phyloP scores from a whole-genome alignment of 1,284 basidiomycete genomes.

The Moesziomyces antarcticus region DNA sequence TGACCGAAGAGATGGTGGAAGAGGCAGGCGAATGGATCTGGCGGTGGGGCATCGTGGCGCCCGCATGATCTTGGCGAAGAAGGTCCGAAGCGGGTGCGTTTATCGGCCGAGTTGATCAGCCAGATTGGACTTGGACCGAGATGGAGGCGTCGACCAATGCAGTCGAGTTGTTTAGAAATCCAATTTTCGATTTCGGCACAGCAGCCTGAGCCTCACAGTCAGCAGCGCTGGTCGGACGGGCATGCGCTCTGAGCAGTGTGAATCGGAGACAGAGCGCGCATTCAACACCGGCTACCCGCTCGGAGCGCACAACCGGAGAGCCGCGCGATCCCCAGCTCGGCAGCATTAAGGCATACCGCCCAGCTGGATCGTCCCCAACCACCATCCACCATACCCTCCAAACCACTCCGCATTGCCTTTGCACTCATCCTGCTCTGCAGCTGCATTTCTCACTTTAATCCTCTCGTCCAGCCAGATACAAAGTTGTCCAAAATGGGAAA shows the following conservation, averaged over 20 bases:
- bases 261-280: neutral
- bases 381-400: constrained; percentile 9
- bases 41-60: constrained; percentile 42
- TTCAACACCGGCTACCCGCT: constrained; percentile 32
- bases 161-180: constrained; percentile 37
- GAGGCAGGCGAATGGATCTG: constrained; percentile 61
- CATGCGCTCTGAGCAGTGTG: neutral
- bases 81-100: neutral
- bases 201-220: neutral
- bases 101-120: constrained; percentile 1
- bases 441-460: constrained; percentile 7
- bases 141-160: constrained; percentile 17
- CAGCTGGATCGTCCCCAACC: neutral
- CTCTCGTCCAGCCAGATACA: neutral
- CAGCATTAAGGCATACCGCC: too few species aligned
- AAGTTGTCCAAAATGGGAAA: constrained; percentile 41
- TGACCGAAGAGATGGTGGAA: constrained; percentile 60
- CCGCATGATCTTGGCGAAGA: constrained; percentile 1
- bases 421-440: constrained; percentile 6
- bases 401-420: constrained; percentile 7
- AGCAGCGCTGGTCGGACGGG: neutral
- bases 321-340: constrained; percentile 15
- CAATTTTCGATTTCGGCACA: constrained; percentile 12
- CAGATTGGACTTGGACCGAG: neutral
- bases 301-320: constrained; percentile 17